Evolutionary conservation across 2,329 filamentous ascomycete genomes (phyloP), one percentile per base, ranked within the genome.

Genomic region (Aspergillus ochraceoroseus): DNA sequence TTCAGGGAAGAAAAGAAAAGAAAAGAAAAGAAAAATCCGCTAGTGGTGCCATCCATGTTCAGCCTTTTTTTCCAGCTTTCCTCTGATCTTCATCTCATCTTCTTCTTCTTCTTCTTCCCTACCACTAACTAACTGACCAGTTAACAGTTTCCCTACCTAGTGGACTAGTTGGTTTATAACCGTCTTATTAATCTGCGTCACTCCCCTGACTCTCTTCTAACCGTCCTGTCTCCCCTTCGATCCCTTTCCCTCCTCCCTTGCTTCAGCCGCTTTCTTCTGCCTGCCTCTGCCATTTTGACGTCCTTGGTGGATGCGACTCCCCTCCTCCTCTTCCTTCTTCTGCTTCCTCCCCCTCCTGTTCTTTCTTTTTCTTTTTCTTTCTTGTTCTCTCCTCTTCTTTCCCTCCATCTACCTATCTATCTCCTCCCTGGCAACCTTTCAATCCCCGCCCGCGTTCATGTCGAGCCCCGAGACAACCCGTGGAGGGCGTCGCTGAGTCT

Each of bases 401-500:
- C 23, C 25, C 35, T 18, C 37, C 31, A 19, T 17, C n/a, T n/a
- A n/a, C n/a, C 32, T 29, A 51, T 55, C 46, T 48, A 49, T 55
- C 53, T 46, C 47, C 49, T 54, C 49, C 51, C 49, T 55, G 53
- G 51, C 52, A 46, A 41, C 39, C 41, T 43, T 19, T 42, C 31
- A 30, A 40, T 34, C 40, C 41, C 50, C 44, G 47, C 44, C 49
- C 50, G 53, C 51, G 51, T 55, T 58, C 43, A 55, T 55, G 53
- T 53, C 53, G 53, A 52, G 27, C 44, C 44, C 48, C 25, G 44
- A 46, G 42, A 49, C 45, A 41, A 51, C 41, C 36, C 46, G 53
- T 52, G 49, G 51, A 49, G 41, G 49, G 41, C 53, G 56, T 57
- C 53, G 53, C 54, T 62, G 58, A 58, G 48, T 43, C 53, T 52